Base-by-base conservation (phyloP, 768 basidiomycete species). In the Hericium erinaceus region DNA sequence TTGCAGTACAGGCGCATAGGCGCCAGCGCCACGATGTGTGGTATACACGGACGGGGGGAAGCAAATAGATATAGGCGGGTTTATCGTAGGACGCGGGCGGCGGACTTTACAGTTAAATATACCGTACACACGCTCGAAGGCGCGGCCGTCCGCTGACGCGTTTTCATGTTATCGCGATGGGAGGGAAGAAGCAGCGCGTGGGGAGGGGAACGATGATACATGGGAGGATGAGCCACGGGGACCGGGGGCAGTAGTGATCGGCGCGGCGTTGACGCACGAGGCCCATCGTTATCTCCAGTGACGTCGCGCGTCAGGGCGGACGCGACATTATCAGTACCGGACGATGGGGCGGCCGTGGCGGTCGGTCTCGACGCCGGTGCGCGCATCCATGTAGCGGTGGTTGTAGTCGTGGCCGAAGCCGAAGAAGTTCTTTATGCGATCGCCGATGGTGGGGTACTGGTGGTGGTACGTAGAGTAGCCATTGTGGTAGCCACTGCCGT, bases 301-400 rank as follows among this genome's bases (percentile, higher is more conserved):
- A 54, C 54, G 61, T 39, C n/a, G 28, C 33, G 28, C 39, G 50
- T n/a, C 40, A 52, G 40, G n/a, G 52, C 49, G 39, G 53, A 33
- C 33, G 40, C 39, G 52, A n/a, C 55, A 57, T 2, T 6, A 6
- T 65, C 56, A 69, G 48, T 66, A 60, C 37, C 78, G 72, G 67
- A 79, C 77, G 54, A 83, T 70, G 22, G 77, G 79, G 54, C 80
- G 74, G 57, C 84, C 84, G 39, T 77, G 69, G 61, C 77, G 69
- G 69, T 84, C 82, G 52, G 82, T 82, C 48, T 64, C 57, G 49
- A 62, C 64, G 7, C 69, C 69, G 28, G 65, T 65, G 40, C 78
- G 69, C 62, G 77, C 69, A 68, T 84, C 82, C 51, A 82, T 28
- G 54, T 69, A 68, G 55, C 61, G 60, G 38, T 37, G 26, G 57